These are phyloP conservation scores for Dothideomycetes sp. DNA, from an alignment of 2,329 filamentous ascomycete genomes.

Conservation along the genomic window DNA sequence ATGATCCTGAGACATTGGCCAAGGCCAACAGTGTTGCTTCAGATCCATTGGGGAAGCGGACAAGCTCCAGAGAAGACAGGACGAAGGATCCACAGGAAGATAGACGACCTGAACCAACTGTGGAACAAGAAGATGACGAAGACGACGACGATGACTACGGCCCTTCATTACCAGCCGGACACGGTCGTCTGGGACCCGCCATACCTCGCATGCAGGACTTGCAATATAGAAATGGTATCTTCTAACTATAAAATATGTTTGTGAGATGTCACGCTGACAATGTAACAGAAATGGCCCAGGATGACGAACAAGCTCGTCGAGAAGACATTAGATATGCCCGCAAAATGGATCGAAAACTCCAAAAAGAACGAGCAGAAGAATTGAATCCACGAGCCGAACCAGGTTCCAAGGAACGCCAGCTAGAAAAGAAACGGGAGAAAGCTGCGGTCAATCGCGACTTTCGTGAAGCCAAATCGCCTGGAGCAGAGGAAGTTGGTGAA, in stretches of 20 bases:
- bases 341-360: constrained; percentile 53
- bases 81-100: constrained; percentile 1
- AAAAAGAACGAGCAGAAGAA: constrained; percentile 70
- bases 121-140: constrained; percentile 39
- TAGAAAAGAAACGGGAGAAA: constrained; percentile 73
- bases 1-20: constrained; percentile 65
- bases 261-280: not conserved
- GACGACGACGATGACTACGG: constrained; percentile 55
- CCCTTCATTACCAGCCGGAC: constrained; percentile 37
- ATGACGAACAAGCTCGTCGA: constrained; percentile 36
- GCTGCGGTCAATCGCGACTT: constrained; percentile 68
- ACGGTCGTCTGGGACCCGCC: constrained; percentile 40
- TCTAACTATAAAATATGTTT: not conserved
- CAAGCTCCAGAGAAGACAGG: too few relatives aligned
- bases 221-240: constrained; percentile 45
- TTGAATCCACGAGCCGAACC: constrained; percentile 73
- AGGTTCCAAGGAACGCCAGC: constrained; percentile 68
- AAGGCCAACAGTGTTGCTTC: constrained; percentile 32
- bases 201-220: constrained; percentile 70
- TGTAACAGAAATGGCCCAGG: constrained; percentile 38
- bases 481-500: constrained; percentile 58
- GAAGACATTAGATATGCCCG: constrained; percentile 53
- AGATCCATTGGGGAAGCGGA: constrained; percentile 18
- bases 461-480: constrained; percentile 54
- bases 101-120: not conserved